Conservation (phyloP, 768 basidiomycete genomes). For the Boletus bicolor region DNA sequence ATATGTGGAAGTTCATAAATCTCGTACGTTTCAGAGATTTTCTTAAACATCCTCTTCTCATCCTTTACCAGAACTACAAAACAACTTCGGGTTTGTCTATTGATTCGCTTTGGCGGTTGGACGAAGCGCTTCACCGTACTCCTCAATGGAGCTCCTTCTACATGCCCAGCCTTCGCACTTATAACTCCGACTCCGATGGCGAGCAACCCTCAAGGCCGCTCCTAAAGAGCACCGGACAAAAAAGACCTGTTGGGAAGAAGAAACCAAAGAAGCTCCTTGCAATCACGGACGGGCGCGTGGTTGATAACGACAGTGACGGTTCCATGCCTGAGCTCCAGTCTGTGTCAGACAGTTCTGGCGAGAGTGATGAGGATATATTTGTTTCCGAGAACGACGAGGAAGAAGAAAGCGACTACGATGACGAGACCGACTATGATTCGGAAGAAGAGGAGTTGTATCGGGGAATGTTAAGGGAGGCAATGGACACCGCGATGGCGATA, state of each 20-base stretch:
- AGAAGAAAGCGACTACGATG: slow-evolving; percentile 34
- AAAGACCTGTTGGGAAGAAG: slow-evolving; percentile 25
- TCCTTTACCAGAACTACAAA: slow-evolving; percentile 55
- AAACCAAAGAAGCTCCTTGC: slow-evolving; percentile 42
- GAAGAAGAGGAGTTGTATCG: slow-evolving; percentile 68
- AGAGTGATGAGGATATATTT: slow-evolving; percentile 34
- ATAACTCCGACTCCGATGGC: slow-evolving; percentile 25
- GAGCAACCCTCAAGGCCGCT: slow-evolving; percentile 17
- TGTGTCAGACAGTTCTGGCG: slow-evolving; percentile 58
- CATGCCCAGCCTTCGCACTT: slow-evolving; percentile 20
- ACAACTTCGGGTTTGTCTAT: slow-evolving; percentile 48
- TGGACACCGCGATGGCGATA: slow-evolving; percentile 59
- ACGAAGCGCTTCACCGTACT: slow-evolving; percentile 44
- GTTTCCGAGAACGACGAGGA: slow-evolving; percentile 33
- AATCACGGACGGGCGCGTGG: slow-evolving; percentile 43
- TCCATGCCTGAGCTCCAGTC: slow-evolving; percentile 70
- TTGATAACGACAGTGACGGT: slow-evolving; percentile 41
- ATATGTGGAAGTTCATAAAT: slow-evolving; percentile 65
- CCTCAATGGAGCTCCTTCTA: slow-evolving; percentile 60
- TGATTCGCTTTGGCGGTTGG: slow-evolving; percentile 63
- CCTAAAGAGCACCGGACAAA: slow-evolving; percentile 12
- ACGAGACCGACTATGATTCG: slow-evolving; percentile 54
- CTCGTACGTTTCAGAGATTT: slow-evolving; percentile 38
- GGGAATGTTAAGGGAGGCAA: slow-evolving; percentile 63
- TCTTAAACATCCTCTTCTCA: background rate